phyloP scores from a whole-genome alignment of 2,329 filamentous ascomycete species.

The Diaporthe vaccinii region DNA sequence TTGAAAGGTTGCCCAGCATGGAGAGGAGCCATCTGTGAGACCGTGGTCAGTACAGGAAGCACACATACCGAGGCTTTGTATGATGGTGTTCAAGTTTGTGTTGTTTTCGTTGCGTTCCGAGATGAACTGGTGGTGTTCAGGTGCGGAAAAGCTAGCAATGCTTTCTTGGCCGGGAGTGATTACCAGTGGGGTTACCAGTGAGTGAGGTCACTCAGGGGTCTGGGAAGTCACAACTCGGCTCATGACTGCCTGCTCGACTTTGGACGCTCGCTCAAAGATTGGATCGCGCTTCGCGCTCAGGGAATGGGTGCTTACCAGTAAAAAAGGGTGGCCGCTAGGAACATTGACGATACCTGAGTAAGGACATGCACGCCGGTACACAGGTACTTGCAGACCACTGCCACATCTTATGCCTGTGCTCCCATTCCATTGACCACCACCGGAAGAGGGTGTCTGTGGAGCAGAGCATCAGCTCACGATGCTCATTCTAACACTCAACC shows the following conservation, averaged over 20 bases:
- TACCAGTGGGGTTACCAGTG: neutral
- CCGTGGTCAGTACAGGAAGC: neutral
- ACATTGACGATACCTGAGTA: neutral
- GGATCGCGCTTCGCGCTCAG: too few species aligned
- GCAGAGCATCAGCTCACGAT: neutral
- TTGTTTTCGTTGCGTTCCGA: neutral
- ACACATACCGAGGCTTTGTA: neutral
- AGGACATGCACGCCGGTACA: neutral
- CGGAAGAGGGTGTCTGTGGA: neutral
- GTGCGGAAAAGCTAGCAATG: too few species aligned
- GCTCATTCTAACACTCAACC: neutral
- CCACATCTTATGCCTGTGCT: neutral
- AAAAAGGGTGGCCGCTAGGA: too few species aligned
- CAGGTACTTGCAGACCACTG: neutral
- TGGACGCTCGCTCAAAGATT: too few species aligned
- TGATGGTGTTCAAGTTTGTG: neutral
- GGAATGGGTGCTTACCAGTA: too few species aligned
- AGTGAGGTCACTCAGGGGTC: neutral
- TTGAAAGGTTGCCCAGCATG: too few species aligned
- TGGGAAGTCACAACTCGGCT: neutral
- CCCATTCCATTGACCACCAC: neutral
- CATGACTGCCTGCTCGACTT: neutral
- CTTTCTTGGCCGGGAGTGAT: neutral
- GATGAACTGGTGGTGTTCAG: neutral
- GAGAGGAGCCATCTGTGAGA: neutral